These are phyloP conservation scores for Rhizomucor pusillus DNA, from an alignment of 371 early-diverging fungal species.

Conservation along the genomic window DNA sequence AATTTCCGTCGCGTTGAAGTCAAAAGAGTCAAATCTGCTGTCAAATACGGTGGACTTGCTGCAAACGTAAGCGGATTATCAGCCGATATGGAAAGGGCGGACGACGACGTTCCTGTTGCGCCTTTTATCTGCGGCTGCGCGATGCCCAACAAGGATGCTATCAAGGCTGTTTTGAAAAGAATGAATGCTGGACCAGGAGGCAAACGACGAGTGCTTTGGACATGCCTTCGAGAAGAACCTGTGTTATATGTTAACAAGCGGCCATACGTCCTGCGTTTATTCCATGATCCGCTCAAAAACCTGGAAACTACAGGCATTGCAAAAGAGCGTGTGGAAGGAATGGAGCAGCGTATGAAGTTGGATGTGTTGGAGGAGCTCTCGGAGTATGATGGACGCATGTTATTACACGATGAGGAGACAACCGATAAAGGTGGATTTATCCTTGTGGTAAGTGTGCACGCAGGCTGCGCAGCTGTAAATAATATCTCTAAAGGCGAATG, in stretches of 20 bases:
- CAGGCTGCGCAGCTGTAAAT: not conserved
- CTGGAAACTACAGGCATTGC: constrained; percentile 71
- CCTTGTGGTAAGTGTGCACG: constrained; percentile 41
- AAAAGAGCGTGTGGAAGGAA: constrained; percentile 63
- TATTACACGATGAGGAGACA: constrained; percentile 64
- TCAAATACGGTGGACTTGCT: constrained; percentile 44
- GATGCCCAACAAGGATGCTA: constrained; percentile 66
- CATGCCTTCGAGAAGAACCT: constrained; percentile 75
- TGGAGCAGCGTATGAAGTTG: constrained; percentile 66
- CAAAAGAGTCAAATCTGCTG: constrained; percentile 36
- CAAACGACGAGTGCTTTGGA: constrained; percentile 57
- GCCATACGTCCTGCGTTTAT: constrained; percentile 65
- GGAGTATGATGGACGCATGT: constrained; percentile 50
- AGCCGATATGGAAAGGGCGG: constrained; percentile 33
- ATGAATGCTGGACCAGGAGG: constrained; percentile 58
- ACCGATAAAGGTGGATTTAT: constrained; percentile 36
- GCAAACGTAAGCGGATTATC: constrained; percentile 48
- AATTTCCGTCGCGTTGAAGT: constrained; percentile 62
- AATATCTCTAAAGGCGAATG: not conserved
- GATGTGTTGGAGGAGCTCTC: constrained; percentile 58
- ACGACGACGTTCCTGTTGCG: constrained; percentile 21
- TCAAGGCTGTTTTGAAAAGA: constrained; percentile 41
- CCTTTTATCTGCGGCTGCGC: constrained; percentile 61
- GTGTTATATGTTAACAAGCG: constrained; percentile 67
- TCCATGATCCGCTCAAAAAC: constrained; percentile 63